Evolutionary conservation across 139 green algal genomes (phyloP), one percentile per base, ranked within the genome.

Genomic region (Ostreobium quekettii): DNA sequence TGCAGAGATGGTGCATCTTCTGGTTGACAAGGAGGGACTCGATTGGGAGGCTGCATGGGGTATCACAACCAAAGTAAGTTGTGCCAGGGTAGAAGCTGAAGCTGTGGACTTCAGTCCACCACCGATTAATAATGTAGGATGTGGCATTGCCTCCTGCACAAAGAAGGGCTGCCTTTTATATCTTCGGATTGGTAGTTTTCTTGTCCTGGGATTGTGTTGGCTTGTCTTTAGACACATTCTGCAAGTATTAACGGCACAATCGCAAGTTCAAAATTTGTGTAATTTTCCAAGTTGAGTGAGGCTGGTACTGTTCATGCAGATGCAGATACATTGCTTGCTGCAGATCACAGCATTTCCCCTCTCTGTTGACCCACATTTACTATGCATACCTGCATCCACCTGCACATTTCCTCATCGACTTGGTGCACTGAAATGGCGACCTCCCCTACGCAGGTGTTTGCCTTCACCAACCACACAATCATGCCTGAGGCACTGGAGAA

Each of bases 401-500:
- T n/a, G n/a, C n/a, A n/a, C n/a, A n/a, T n/a, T n/a, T n/a, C n/a
- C n/a, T n/a, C n/a, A n/a, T n/a, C n/a, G n/a, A n/a, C n/a, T n/a
- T n/a, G n/a, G n/a, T n/a, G n/a, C n/a, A n/a, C n/a, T n/a, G n/a
- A n/a, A n/a, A n/a, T n/a, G n/a, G n/a, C n/a, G n/a, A n/a, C n/a
- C n/a, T n/a, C n/a, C n/a, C n/a, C n/a, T n/a, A n/a, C 30, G 28
- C n/a, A 68, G 61, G 61, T 68, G 26, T 68, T 68, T 68, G 35
- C 61, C 8, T 68, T 68, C 89, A 99, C 94, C 73, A 99, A 99
- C 83, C 94, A 99, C 85, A 99, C 94, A 3, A 85, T 96, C 35
- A 90, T 99, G 86, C 93, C 94, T 32, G 94, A 98, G 84, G 94
- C 94, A 15, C 82, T 99, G 58, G 94, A 99, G 90, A 97, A 96